These are phyloP conservation scores for Geoglossum glabrum DNA, from an alignment of 495 filamentous ascomycete species.

Conservation along the genomic window DNA sequence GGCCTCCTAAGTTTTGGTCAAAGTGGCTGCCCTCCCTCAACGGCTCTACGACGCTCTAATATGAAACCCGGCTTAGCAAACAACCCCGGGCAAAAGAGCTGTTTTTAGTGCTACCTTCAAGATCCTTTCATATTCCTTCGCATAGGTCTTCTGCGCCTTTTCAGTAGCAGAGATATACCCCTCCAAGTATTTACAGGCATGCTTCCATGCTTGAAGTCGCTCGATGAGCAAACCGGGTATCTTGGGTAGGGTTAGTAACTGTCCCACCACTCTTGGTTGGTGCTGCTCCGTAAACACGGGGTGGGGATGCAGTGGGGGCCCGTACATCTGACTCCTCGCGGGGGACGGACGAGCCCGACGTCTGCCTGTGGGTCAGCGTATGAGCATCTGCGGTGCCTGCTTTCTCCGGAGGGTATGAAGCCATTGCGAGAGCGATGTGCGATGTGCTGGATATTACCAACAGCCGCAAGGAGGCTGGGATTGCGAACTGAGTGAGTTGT, in stretches of 20 bases:
- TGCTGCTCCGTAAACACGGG: neutral
- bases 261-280: neutral
- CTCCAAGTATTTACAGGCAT: conserved; percentile 75
- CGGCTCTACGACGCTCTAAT: conserved; percentile 63
- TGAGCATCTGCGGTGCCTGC: neutral
- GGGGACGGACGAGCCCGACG: neutral
- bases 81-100: neutral
- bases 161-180: conserved; percentile 69
- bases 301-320: neutral
- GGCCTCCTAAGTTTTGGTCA: conserved; percentile 62
- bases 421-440: too few species aligned
- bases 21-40: conserved; percentile 80
- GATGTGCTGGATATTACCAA: too few species aligned
- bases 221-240: conserved; percentile 61
- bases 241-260: conserved; percentile 19
- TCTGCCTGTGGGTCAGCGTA: neutral
- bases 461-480: too few species aligned
- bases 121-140: conserved; percentile 90
- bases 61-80: neutral
- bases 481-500: too few species aligned
- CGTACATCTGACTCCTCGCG: neutral
- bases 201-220: conserved; percentile 85
- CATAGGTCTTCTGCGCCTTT: conserved; percentile 61
- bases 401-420: neutral
- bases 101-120: conserved; percentile 45